Conservation (phyloP, 2,329 filamentous ascomycete genomes). For the Microdochium bolleyi region DNA sequence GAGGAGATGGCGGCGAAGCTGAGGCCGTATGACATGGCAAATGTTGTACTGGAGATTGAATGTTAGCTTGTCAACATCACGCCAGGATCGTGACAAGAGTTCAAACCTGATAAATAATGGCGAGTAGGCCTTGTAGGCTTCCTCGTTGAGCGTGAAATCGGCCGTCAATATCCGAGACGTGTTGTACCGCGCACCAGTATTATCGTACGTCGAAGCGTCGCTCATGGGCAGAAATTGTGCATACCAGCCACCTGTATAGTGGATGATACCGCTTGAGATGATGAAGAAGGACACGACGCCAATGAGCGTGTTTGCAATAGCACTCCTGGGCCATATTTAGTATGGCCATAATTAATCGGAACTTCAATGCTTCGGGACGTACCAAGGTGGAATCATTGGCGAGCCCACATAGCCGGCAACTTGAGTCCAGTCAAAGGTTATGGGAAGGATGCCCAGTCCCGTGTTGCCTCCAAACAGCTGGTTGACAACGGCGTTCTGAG, state of each 20-base stretch:
- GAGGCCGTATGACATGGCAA: conserved; percentile 61
- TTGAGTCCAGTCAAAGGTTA: conserved; percentile 73
- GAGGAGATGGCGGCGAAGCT: conserved; percentile 66
- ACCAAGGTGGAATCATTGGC: conserved; percentile 63
- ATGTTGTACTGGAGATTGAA: conserved; percentile 49
- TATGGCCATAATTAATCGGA: not conserved
- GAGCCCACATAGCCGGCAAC: conserved; percentile 61
- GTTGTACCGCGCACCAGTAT: conserved; percentile 57
- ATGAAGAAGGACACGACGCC: conserved; percentile 60
- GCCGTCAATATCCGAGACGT: conserved; percentile 54
- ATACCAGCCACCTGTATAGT: conserved; percentile 61
- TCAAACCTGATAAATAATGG: conserved; percentile 53
- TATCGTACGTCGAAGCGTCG: conserved; percentile 64
- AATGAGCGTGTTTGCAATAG: conserved; percentile 65
- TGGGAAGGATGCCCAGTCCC: conserved; percentile 59
- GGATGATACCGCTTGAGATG: conserved; percentile 48
- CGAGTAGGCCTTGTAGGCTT: conserved; percentile 59
- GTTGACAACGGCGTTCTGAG: conserved; percentile 60
- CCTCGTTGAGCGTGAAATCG: conserved; percentile 53
- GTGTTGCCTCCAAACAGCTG: conserved; percentile 65
- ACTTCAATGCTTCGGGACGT: conserved; percentile 11
- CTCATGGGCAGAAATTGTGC: conserved; percentile 59
- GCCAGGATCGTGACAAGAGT: not conserved
- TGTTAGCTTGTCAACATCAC: not conserved
- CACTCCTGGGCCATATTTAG: conserved; percentile 40